phyloP scores from a whole-genome alignment of 805 yeast species.

The Saccharomycopsis fodiens region DNA sequence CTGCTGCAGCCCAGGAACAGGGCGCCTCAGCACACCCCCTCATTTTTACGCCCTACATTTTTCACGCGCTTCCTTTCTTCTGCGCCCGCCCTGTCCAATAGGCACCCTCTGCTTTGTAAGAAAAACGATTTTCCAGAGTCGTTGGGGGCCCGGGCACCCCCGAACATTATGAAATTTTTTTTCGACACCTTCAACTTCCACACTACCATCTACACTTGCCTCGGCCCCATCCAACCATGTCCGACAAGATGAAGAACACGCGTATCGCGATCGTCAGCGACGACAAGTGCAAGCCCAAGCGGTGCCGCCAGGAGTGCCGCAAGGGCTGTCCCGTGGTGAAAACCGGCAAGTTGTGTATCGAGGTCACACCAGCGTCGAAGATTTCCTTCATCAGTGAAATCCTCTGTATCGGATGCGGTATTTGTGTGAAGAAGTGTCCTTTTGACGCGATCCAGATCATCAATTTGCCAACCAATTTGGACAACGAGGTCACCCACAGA shows the following conservation, averaged over 20 bases:
- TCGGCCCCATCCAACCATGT: slow-evolving; percentile 16
- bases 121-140: too few species aligned
- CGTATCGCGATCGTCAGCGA: slow-evolving; percentile 95
- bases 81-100: too few species aligned
- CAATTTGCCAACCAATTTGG: slow-evolving; percentile 93
- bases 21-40: too few species aligned
- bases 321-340: slow-evolving; percentile 96
- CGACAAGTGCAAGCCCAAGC: slow-evolving; percentile 96
- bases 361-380: slow-evolving; percentile 83
- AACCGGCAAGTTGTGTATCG: slow-evolving; percentile 96
- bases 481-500: slow-evolving; percentile 88
- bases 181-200: not conserved
- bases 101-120: too few species aligned
- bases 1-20: too few species aligned
- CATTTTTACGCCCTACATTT: too few species aligned
- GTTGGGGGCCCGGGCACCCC: too few species aligned
- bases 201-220: not conserved
- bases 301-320: slow-evolving; percentile 97
- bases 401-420: slow-evolving; percentile 98
- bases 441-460: slow-evolving; percentile 95
- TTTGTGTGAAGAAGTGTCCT: slow-evolving; percentile 97
- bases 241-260: slow-evolving; percentile 33
- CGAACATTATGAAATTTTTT: not conserved
- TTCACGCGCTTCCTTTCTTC: too few species aligned
- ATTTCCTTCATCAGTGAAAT: slow-evolving; percentile 93